Evolutionary conservation across 2,329 filamentous ascomycete species (phyloP), one percentile per base, ranked within the genome.

Genomic region (Pseudogymnoascus sp.): DNA sequence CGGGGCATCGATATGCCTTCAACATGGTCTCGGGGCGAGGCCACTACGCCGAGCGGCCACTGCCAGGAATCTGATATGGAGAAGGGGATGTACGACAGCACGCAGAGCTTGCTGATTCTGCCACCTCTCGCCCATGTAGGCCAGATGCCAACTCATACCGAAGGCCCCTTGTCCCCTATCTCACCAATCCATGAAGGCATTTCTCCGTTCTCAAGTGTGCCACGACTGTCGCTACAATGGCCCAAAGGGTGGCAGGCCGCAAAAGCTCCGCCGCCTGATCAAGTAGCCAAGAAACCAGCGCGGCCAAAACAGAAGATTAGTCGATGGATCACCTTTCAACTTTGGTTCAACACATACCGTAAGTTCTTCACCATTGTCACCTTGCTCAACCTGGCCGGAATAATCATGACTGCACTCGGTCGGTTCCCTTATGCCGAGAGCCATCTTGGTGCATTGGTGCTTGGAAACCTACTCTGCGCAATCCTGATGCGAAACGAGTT

Each of bases 311-410:
- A 37, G 11, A 72, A 71, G 55, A 55, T 67, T 16, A 31, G 69
- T 67, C 69, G 70, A 61, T 75, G 71, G 73, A 71, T 76, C 23
- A 64, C 70, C 1, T 73, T 76, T 64, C 66, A 68, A 52, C 70
- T 77, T 7, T 77, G 75, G 75, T 76, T 75, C 71, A 76, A 75
- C 68, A 75, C 75, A 8, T 77, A 77, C 64, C 71, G 73, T 18
- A 74, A 74, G 66, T 75, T 77, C 67, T 77, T 77, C 67, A 72
- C 69, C 16, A 71, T 76, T 40, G 73, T 76, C 59, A 72, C 70
- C 4, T 28, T 68, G 60, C 69, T 77, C 63, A 76, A 77, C 69
- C 61, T 75, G 14, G 63, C 64, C 5, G 75, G 75, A 3, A 76
- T 77, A 52, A 67, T 75, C 62, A 63, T 76, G 65, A 70, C 74